Evolutionary conservation across 108 stramenopile species (phyloP).

Genomic region (Epithemia pelagica): DNA sequence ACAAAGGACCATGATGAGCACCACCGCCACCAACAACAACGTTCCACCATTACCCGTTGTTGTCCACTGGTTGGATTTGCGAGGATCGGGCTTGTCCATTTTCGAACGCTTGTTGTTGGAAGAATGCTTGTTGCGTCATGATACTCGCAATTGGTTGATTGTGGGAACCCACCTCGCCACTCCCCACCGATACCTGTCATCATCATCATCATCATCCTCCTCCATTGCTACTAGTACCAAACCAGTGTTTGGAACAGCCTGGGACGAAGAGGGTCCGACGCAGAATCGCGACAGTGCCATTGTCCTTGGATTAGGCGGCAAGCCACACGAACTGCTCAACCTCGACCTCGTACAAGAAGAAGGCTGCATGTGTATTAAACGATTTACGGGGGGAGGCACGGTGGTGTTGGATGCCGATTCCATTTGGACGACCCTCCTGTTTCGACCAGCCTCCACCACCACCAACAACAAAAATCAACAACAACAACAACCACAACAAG

Average conservation of each 20-base stretch:
- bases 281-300: conserved; percentile 27
- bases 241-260: background rate
- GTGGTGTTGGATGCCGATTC: conserved; percentile 84
- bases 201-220: too few species aligned
- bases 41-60: too few species aligned
- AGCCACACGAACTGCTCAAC: conserved; percentile 62
- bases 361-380: conserved; percentile 57
- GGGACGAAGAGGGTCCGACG: conserved; percentile 13
- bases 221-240: background rate
- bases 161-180: conserved; percentile 62
- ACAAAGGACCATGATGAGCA: background rate
- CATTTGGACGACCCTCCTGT: conserved; percentile 79
- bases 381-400: conserved; percentile 94
- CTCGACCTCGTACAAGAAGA: conserved; percentile 38
- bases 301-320: conserved; percentile 88
- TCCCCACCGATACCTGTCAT: conserved; percentile 26
- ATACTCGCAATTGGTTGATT: conserved; percentile 52
- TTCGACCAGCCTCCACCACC: too few species aligned
- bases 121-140: conserved; percentile 63
- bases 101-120: conserved; percentile 77
- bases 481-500: background rate
- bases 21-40: background rate
- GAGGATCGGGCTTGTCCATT: conserved; percentile 57
- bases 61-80: conserved; percentile 41
- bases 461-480: conserved; percentile 18